Base-by-base conservation (phyloP, 2,329 filamentous ascomycete species). In the Colletotrichum ledebouriae region DNA sequence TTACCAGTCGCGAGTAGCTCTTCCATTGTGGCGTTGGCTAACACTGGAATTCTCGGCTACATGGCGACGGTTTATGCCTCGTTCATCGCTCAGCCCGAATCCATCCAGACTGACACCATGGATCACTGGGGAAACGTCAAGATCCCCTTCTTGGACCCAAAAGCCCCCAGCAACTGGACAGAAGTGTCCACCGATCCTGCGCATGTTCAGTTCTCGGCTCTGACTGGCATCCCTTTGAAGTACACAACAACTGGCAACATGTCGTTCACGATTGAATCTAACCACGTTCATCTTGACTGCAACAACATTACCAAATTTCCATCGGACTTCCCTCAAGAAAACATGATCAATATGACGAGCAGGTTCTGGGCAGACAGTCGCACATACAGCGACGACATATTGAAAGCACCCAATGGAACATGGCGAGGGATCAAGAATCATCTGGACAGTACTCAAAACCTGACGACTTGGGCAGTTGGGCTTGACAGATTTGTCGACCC, bases 71-170 rank as follows among this genome's bases (percentile, higher is more conserved):
- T 59, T 22, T 72, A 73, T 44, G 70, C 68, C 1, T 67, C 71
- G 6, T 66, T 73, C 4, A 25, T 76, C 7, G 59, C 73, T 7
- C 67, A 72, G 3, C 73, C 75, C 0, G 49, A 63, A 1, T 39
- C 69, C 6, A 66, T 73, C 6, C 72, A 73, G 34, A 25, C 50
- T 3, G 59, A 67, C 17, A 63, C 52, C 15, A 72, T 73, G 64
- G 75, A 76, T 57, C 56, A 72, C 2, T 76, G 72, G 73, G 75
- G 73, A 2, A 76, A 77, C 57, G 70, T 74, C 49, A 76, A 75
- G 52, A 72, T 77, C 10, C 75, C 75, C 1, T 72, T 69, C 22
- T 67, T 70, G 39, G 34, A 39, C 29, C 41, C 4, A 5, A 39
- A 33, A 0, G 34, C 34, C 11, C 15, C 50, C 7, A 6, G 13